Evolutionary conservation across 805 yeast genomes (phyloP).

Genomic region (Tetrapisispora taiwanensis): DNA sequence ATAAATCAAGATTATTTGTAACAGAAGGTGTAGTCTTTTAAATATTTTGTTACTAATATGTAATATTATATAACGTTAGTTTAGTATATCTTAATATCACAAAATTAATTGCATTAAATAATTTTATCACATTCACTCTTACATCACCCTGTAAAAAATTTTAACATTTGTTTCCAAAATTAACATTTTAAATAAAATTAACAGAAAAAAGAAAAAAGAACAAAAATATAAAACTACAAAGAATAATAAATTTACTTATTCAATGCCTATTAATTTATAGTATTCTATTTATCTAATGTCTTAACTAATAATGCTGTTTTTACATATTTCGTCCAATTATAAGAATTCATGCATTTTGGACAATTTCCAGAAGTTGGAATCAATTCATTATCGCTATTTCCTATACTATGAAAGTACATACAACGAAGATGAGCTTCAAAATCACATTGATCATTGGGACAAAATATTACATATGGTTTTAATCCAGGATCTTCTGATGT

Average conservation of each 20-base stretch:
- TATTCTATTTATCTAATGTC: conserved; percentile 3
- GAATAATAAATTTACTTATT: no score
- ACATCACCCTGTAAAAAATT: no score
- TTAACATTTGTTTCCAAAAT: no score
- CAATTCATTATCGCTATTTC: conserved; percentile 9
- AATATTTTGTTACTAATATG: not conserved
- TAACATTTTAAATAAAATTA: no score
- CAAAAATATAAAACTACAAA: no score
- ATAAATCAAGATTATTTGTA: conserved; percentile 62
- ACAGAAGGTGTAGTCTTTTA: conserved; percentile 62
- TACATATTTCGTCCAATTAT: not conserved
- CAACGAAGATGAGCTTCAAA: conserved; percentile 33
- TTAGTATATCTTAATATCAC: no score
- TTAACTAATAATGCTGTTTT: not conserved
- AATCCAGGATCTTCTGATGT: conserved; percentile 19
- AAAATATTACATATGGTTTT: conserved; percentile 30
- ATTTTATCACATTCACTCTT: no score
- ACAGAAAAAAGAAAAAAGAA: no score
- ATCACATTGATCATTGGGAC: conserved; percentile 28
- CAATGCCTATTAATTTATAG: no score
- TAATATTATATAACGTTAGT: no score
- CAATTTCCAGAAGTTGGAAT: conserved; percentile 26
- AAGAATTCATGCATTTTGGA: conserved; percentile 16
- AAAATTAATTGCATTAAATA: no score
- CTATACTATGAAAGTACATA: conserved; percentile 21